These are phyloP conservation scores for Thielaviopsis populi DNA, from an alignment of 2,329 filamentous ascomycete species.

Conservation along the genomic window DNA sequence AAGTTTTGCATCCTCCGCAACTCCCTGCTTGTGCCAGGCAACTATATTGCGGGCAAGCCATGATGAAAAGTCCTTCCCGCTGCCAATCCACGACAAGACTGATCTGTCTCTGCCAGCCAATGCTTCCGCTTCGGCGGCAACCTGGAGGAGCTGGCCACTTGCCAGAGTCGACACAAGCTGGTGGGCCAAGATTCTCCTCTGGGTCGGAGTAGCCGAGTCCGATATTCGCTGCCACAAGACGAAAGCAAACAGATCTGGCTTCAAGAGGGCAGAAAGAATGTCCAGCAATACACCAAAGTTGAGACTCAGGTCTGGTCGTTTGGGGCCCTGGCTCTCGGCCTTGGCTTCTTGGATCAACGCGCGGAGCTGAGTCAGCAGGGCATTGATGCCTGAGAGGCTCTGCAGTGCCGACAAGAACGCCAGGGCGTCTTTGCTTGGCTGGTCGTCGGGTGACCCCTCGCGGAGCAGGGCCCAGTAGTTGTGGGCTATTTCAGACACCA, in stretches of 20 bases:
- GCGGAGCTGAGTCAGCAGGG: constrained; percentile 55
- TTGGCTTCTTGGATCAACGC: constrained; percentile 41
- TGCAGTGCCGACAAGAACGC: constrained; percentile 50
- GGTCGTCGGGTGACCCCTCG: constrained; percentile 26
- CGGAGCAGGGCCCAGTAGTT: constrained; percentile 63
- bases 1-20: constrained; percentile 27
- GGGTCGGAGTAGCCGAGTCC: constrained; percentile 17
- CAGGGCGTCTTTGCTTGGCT: constrained; percentile 25
- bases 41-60: constrained; percentile 59
- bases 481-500: constrained; percentile 61
- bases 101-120: neutral
- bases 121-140: constrained; percentile 37
- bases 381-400: constrained; percentile 64
- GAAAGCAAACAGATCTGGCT: neutral
- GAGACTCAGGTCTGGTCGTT: constrained; percentile 29
- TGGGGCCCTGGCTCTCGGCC: constrained; percentile 25
- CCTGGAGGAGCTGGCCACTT: constrained; percentile 35
- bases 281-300: constrained; percentile 32
- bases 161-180: constrained; percentile 34
- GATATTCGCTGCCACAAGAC: constrained; percentile 18
- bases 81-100: constrained; percentile 41
- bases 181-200: constrained; percentile 26
- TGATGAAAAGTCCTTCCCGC: constrained; percentile 46
- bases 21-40: constrained; percentile 26
- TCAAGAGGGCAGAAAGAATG: constrained; percentile 24